Base-by-base conservation (phyloP, 1,284 basidiomycete species). In the Stereum hirsutum region DNA sequence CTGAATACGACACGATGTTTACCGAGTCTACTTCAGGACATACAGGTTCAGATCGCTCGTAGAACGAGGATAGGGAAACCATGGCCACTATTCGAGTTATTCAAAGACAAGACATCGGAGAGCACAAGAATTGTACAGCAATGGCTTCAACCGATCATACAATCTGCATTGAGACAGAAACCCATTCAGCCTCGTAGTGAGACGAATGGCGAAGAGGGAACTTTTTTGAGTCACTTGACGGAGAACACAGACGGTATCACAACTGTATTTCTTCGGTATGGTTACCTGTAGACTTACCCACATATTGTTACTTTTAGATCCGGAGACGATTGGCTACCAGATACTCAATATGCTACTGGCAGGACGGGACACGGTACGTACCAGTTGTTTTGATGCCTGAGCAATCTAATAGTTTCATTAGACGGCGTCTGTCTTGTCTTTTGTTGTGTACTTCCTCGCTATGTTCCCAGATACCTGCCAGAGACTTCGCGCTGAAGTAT, bases 11-110 rank as follows among this genome's bases (percentile, higher is more conserved):
- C 12, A 31, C 3, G 12, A 36, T 7, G 2, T 39, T 27, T 14
- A 8, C 11, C 21, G 8, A 25, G 7, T 7, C 6, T 19, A 19
- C 17, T 15, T 8, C 23, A 42, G 35, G 64, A 65, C 47, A 70
- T 73, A 0, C 81, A 85, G 52, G 64, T 71, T 21, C 70, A 75
- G 31, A 63, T 75, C 27, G 75, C 79, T 0, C 55, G 56, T 15
- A 66, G 82, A 21, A 70, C 63, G 1, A 63, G 74, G 2, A 61
- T 75, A 5, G 78, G 78, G 8, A 62, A 69, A 41, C 63, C 77
- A 30, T 87, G 83, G 83, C 79, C 81, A 0, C 47, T 83, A n/a
- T 72, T 75, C 39, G 83, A 87, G 56, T 50, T 84, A 4, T 72
- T 75, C 51, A 63, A 66, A 23, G 77, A 82, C 55, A 75, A 70